Evolutionary conservation across 2,329 filamentous ascomycete genomes (phyloP).

Genomic region (Pseudocercospora crystallina): DNA sequence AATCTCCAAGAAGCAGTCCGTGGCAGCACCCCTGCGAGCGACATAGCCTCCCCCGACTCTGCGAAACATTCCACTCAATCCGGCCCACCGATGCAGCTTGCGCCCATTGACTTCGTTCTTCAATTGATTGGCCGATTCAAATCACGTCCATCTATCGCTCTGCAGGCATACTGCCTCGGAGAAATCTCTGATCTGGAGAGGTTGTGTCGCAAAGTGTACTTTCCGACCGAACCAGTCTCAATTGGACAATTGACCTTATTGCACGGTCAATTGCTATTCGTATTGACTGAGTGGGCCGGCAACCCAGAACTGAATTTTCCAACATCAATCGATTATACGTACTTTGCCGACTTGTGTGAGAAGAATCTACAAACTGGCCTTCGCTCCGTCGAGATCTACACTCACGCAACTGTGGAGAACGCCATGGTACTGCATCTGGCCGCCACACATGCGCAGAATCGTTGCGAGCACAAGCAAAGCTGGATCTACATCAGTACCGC

Average conservation of each 20-base stretch:
- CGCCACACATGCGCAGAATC: constrained; percentile 4
- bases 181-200: constrained; percentile 7
- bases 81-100: constrained; percentile 11
- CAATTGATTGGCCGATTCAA: constrained; percentile 11
- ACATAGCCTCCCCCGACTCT: not conserved
- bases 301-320: constrained; percentile 5
- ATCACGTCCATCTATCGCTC: constrained; percentile 1
- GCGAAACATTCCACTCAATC: too few species aligned
- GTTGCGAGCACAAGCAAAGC: constrained; percentile 8
- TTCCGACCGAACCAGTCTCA: constrained; percentile 11
- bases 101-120: constrained; percentile 11
- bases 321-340: not conserved
- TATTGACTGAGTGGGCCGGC: constrained; percentile 10
- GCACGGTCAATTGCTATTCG: constrained; percentile 11
- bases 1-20: constrained; percentile 6
- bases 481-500: constrained; percentile 10
- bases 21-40: constrained; percentile 1
- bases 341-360: constrained; percentile 4
- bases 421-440: constrained; percentile 11
- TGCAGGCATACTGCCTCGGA: constrained; percentile 11
- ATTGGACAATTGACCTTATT: constrained; percentile 10
- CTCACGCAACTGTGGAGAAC: constrained; percentile 12
- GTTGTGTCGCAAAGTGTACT: constrained; percentile 11
- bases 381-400: constrained; percentile 9
- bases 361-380: constrained; percentile 12